A percentile compares a stretch with the other conserved stretches of the same genome.
Evolutionary conservation across 768 basidiomycete genomes (phyloP).

Genomic region (Tephrocybe sp.): DNA sequence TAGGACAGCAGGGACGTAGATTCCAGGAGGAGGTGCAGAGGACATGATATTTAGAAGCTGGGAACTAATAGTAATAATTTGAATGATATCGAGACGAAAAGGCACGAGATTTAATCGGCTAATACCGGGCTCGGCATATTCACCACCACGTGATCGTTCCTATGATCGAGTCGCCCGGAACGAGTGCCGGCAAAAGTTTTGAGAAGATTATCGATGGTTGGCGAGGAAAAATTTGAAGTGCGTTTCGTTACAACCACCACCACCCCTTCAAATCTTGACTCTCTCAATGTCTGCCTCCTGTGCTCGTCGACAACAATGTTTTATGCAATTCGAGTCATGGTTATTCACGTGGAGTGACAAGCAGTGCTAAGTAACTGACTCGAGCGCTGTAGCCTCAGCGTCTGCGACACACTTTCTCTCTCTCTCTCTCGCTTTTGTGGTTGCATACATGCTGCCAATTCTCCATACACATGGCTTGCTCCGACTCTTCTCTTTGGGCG

Average conservation of each 20-base stretch:
- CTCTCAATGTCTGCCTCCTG: no score
- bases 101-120: no score
- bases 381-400: neutral
- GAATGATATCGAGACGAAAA: neutral
- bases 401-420: no score
- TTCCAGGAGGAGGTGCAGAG: constrained; percentile 59
- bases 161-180: neutral
- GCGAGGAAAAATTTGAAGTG: neutral
- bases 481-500: neutral
- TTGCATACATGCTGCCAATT: no score
- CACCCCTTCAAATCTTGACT: no score
- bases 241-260: neutral
- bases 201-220: constrained; percentile 2
- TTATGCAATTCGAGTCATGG: neutral
- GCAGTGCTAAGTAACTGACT: no score
- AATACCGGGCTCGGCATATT: no score
- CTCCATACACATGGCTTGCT: no score
- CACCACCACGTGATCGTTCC: constrained; percentile 3
- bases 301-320: neutral
- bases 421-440: neutral
- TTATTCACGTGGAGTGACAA: neutral
- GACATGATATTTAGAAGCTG: constrained; percentile 19
- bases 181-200: constrained; percentile 4
- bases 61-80: no score
- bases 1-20: constrained; percentile 79